Evolutionary conservation across 495 filamentous ascomycete species (phyloP).

Genomic region (Amphirosellinia nigrospora): DNA sequence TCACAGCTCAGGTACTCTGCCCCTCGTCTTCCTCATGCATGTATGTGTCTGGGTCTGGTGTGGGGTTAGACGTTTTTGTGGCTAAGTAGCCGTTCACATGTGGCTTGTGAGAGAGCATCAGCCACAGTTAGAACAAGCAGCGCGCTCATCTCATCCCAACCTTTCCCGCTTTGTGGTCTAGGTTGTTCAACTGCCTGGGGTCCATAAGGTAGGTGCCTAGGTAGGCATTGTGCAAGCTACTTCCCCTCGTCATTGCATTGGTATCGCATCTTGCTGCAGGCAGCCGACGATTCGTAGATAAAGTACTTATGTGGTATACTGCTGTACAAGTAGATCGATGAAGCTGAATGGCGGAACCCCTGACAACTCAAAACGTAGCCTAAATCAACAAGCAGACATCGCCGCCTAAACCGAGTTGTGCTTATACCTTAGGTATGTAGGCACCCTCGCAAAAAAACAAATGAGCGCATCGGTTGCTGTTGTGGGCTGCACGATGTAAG

Average conservation of each 20-base stretch:
- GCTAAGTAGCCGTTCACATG: not conserved
- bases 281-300: not conserved
- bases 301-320: not conserved
- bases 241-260: not conserved
- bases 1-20: not conserved
- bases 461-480: not conserved
- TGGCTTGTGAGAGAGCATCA: not conserved
- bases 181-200: too few species aligned
- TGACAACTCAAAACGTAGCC: slow-evolving; percentile 6
- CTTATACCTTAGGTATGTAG: not conserved
- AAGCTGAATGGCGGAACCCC: not conserved
- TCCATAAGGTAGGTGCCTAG: too few species aligned
- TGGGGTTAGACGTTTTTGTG: slow-evolving; percentile 15
- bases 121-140: too few species aligned
- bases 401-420: not conserved
- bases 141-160: too few species aligned
- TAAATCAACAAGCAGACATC: slow-evolving; percentile 14
- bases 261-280: not conserved
- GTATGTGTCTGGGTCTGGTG: too few species aligned
- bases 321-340: not conserved
- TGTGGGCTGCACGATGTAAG: not conserved
- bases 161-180: too few species aligned
- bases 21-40: not conserved
- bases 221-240: not conserved
- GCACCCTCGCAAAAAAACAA: not conserved